A percentile compares a stretch with the other conserved stretches of the same genome.
Evolutionary conservation across 352 stramenopile species (phyloP).

Genomic region (Pythium dissotocum): DNA sequence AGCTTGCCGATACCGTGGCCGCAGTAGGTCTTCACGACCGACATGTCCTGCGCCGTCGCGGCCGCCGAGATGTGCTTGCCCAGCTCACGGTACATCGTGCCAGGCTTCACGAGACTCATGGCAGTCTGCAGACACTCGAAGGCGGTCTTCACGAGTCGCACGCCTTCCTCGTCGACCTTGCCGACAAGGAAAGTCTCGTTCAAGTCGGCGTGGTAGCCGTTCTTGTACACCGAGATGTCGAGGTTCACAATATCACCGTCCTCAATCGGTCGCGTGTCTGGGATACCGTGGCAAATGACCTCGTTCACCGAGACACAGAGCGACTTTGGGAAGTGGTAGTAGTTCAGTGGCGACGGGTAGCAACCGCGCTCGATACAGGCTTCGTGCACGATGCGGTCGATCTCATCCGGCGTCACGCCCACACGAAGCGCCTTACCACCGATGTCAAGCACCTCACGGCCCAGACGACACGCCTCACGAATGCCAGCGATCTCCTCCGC

Average conservation of each 20-base stretch:
- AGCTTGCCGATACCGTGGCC: conserved; percentile 97
- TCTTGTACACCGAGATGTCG: conserved; percentile 96
- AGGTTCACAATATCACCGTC: conserved; percentile 99
- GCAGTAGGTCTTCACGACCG: conserved; percentile 97
- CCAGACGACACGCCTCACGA: conserved; percentile 81
- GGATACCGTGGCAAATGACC: conserved; percentile 97
- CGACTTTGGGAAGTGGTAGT: conserved; percentile 97
- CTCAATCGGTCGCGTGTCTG: conserved; percentile 93
- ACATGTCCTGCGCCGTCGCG: conserved; percentile 87
- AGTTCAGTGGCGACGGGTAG: conserved; percentile 98
- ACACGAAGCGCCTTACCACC: conserved; percentile 83
- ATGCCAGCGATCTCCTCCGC: conserved; percentile 94
- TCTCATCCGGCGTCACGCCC: conserved; percentile 96
- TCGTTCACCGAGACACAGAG: conserved; percentile 92
- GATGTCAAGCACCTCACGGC: conserved; percentile 96
- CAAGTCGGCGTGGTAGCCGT: conserved; percentile 97
- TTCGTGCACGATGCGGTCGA: conserved; percentile 95
- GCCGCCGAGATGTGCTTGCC: conserved; percentile 93
- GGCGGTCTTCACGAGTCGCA: conserved; percentile 92
- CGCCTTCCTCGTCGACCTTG: conserved; percentile 93
- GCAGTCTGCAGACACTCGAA: conserved; percentile 93
- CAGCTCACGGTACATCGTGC: conserved; percentile 96
- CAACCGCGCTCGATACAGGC: conserved; percentile 90
- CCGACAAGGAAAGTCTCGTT: conserved; percentile 99
- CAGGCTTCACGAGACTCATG: conserved; percentile 91